These are phyloP conservation scores for Aeminium ludgeri DNA, from an alignment of 495 filamentous ascomycete genomes.

Conservation along the genomic window DNA sequence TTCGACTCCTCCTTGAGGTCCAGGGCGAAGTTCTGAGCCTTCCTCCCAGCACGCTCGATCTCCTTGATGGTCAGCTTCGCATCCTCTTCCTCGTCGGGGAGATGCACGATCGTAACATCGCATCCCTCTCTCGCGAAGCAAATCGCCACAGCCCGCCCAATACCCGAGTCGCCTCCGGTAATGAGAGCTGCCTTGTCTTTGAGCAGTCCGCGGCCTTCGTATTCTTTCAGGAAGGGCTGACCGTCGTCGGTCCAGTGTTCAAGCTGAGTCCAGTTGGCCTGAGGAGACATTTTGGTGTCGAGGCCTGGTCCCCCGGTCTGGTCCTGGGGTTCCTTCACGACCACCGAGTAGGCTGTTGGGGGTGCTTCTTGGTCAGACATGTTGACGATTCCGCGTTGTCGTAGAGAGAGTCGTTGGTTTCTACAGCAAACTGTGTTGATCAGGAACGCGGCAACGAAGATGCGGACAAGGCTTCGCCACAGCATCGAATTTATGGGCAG, in stretches of 20 bases:
- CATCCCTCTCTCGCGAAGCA: slow-evolving; percentile 14
- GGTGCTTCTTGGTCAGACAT: slow-evolving; percentile 2
- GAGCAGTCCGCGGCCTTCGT: slow-evolving; percentile 17
- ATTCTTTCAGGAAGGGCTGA: slow-evolving; percentile 13
- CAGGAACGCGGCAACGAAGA: too few relatives aligned
- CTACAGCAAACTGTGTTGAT: too few relatives aligned
- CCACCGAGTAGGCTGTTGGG: slow-evolving; percentile 4
- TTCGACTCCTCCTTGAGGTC: slow-evolving; percentile 11
- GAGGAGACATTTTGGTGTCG: slow-evolving; percentile 13
- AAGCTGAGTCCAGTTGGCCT: slow-evolving; percentile 14
- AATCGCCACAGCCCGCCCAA: slow-evolving; percentile 26
- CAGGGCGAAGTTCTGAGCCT: slow-evolving; percentile 4
- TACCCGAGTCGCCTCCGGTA: slow-evolving; percentile 14
- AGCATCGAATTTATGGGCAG: too few relatives aligned
- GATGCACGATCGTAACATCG: slow-evolving; percentile 31
- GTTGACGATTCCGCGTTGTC: too few relatives aligned
- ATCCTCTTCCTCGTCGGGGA: slow-evolving; percentile 22
- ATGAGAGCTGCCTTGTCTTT: slow-evolving; percentile 16
- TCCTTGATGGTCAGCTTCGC: slow-evolving; percentile 11
- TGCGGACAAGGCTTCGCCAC: too few relatives aligned
- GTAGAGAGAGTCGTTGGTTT: too few relatives aligned
- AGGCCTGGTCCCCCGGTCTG: slow-evolving; percentile 14
- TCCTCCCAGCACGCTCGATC: slow-evolving; percentile 14
- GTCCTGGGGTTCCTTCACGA: slow-evolving; percentile 4
- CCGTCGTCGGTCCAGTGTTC: slow-evolving; percentile 15